Percentiles rank a stretch among this genome's conserved stretches.
Conservation (phyloP, 75 land plant genomes). For the Adiantum capillusveneris region DNA sequence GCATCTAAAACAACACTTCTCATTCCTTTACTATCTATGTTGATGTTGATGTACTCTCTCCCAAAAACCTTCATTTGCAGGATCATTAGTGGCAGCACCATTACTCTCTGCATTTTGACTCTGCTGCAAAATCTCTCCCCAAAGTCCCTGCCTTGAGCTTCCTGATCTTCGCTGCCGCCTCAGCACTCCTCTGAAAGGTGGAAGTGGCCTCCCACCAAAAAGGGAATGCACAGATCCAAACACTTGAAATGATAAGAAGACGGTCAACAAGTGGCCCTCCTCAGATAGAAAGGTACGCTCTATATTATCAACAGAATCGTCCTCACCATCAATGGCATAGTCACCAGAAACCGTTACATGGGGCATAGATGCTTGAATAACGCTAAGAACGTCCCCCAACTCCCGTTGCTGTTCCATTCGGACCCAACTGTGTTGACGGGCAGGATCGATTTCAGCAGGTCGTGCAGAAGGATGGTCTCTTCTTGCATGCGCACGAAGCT, state of each 20-base stretch:
- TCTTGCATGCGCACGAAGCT: constrained; percentile 65
- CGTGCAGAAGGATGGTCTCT: constrained; percentile 51
- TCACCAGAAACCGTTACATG: constrained; percentile 19
- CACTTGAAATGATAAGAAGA: constrained; percentile 29
- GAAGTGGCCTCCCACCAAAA: too few relatives aligned
- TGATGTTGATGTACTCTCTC: too few relatives aligned
- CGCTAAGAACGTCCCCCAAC: constrained; percentile 58
- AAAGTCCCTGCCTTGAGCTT: too few relatives aligned
- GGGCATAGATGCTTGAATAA: constrained; percentile 55
- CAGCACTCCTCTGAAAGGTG: too few relatives aligned
- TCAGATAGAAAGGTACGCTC: constrained; percentile 15
- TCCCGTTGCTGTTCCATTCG: constrained; percentile 54
- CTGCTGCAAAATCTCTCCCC: too few relatives aligned
- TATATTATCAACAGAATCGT: constrained; percentile 18
- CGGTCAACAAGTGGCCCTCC: constrained; percentile 43
- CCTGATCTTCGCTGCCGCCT: too few relatives aligned
- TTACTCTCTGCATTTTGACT: too few relatives aligned
- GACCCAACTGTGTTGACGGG: constrained; percentile 60
- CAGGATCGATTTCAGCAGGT: constrained; percentile 63
- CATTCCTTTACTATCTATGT: too few relatives aligned
- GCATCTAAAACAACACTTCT: too few relatives aligned
- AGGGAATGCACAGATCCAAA: constrained; percentile 14
- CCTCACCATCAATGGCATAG: constrained; percentile 17
- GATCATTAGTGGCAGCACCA: too few relatives aligned
- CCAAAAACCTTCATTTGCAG: too few relatives aligned